Percentiles rank a stretch among this genome's conserved stretches.
These are phyloP conservation scores for Oryza meridionalis DNA, from an alignment of 176 grass and related monocot species.

Conservation along the genomic window DNA sequence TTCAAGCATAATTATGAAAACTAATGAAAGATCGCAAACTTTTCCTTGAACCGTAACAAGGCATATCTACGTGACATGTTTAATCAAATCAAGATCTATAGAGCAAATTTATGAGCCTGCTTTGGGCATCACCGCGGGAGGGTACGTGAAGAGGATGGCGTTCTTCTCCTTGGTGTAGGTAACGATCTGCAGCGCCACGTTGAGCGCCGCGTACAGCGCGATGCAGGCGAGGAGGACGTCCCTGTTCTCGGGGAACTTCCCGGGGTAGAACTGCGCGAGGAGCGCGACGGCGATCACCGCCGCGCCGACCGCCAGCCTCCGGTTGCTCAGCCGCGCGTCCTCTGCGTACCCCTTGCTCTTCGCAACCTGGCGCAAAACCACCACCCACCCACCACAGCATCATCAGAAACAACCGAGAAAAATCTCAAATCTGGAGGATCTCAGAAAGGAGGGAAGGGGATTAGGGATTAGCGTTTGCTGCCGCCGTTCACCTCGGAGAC, in stretches of 20 bases:
- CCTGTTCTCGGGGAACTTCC: slow-evolving; percentile 92
- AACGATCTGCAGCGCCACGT: slow-evolving; percentile 74
- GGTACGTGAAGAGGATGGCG: slow-evolving; percentile 84
- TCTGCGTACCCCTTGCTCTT: slow-evolving; percentile 82
- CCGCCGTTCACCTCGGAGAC: slow-evolving; percentile 50
- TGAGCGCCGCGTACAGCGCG: slow-evolving; percentile 77
- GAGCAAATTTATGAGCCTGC: neutral
- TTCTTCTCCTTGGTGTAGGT: slow-evolving; percentile 98
- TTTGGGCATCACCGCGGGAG: slow-evolving; percentile 54
- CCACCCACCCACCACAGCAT: neutral
- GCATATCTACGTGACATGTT: neutral
- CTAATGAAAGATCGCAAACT: neutral
- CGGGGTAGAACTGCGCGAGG: slow-evolving; percentile 90
- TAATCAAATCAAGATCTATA: neutral
- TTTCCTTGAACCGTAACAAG: neutral
- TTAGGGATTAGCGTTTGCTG: slow-evolving; percentile 17
- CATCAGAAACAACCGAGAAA: neutral
- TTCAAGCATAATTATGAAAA: neutral
- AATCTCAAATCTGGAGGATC: neutral
- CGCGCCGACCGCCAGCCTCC: slow-evolving; percentile 69
- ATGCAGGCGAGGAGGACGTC: slow-evolving; percentile 89
- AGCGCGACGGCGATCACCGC: slow-evolving; percentile 85
- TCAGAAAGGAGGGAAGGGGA: neutral
- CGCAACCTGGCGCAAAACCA: slow-evolving; percentile 51
- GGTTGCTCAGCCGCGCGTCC: slow-evolving; percentile 81